Conservation (phyloP, 306 rosid species). For the Quercus rubra region DNA sequence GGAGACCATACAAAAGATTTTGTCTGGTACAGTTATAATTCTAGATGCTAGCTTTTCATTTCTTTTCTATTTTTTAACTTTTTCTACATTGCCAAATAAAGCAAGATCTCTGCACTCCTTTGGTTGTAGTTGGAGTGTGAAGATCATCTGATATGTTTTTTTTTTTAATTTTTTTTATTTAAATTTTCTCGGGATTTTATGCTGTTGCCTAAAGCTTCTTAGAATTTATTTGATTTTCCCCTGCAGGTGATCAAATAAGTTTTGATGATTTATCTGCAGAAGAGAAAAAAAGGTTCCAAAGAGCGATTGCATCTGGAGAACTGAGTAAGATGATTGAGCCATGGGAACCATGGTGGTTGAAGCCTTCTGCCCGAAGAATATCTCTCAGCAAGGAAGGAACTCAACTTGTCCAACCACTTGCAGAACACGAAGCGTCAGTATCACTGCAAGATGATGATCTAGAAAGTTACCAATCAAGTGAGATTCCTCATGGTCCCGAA, state of each 20-base stretch:
- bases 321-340: constrained; percentile 87
- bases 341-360: constrained; percentile 98
- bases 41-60: background rate
- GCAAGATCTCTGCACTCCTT: background rate
- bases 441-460: constrained; percentile 19
- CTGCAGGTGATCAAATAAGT: constrained; percentile 65
- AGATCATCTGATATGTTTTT: background rate
- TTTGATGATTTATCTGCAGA: constrained; percentile 72
- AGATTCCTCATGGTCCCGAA: constrained; percentile 73
- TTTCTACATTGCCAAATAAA: background rate
- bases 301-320: constrained; percentile 86
- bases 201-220: constrained; percentile 23
- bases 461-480: constrained; percentile 36
- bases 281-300: constrained; percentile 75
- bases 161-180: background rate
- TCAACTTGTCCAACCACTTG: constrained; percentile 66
- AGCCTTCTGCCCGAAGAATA: constrained; percentile 63
- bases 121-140: background rate
- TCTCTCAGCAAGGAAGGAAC: constrained; percentile 80
- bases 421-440: constrained; percentile 22
- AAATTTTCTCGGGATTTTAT: background rate
- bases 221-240: constrained; percentile 2
- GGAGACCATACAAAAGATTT: constrained; percentile 52
- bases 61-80: background rate
- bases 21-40: constrained; percentile 46